These are phyloP conservation scores for Cucumis sativus DNA, from an alignment of 306 rosid genomes.

Conservation along the genomic window Cucumber_9930_V3 NC_026659.2:8125001-8125500, in stretches of 20 bases:
- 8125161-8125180: too few species aligned
- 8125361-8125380: background rate
- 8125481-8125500: background rate
- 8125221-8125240: background rate
- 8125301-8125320: background rate
- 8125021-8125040: too few species aligned
- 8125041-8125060: too few species aligned
- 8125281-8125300: background rate
- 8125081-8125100: too few species aligned
- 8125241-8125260: background rate
- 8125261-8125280: background rate
- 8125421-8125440: constrained; percentile 86
- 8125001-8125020: too few species aligned
- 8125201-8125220: background rate
- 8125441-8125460: constrained; percentile 96
- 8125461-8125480: constrained; percentile 65
- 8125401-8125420: constrained; percentile 67
- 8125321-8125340: background rate
- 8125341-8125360: background rate
- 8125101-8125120: too few species aligned
- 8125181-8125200: background rate
- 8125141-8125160: too few species aligned
- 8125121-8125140: too few species aligned
- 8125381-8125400: background rate
- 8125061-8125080: too few species aligned